These are phyloP conservation scores for Lodderomyces oxycetoniae DNA, from an alignment of 1,139 yeast genomes.

Conservation along the genomic window DNA sequence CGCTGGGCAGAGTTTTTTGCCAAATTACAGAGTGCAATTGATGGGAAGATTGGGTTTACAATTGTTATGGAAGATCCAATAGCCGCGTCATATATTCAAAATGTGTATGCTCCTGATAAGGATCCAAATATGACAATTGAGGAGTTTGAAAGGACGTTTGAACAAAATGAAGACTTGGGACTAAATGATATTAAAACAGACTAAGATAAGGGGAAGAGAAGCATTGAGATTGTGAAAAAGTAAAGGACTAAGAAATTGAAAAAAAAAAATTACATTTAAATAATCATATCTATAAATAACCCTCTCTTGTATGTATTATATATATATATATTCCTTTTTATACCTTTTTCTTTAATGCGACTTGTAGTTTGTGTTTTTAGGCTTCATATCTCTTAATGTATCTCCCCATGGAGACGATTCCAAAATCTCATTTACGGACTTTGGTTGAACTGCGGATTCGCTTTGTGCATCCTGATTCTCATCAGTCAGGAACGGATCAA, in stretches of 20 bases:
- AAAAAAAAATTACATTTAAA: background rate
- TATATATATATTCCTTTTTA: conserved; percentile 3
- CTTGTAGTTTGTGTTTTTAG: conserved; percentile 3
- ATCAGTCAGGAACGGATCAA: no score
- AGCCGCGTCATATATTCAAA: conserved; percentile 93
- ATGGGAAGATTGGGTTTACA: conserved; percentile 80
- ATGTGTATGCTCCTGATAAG: conserved; percentile 94
- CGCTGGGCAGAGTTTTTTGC: conserved; percentile 83
- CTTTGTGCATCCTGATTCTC: background rate
- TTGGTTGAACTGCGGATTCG: background rate
- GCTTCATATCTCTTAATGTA: conserved; percentile 7
- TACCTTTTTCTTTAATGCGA: conserved; percentile 1
- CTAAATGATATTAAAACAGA: conserved; percentile 68
- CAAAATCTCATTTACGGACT: conserved; percentile 8
- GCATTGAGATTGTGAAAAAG: background rate
- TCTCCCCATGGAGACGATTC: conserved; percentile 13
- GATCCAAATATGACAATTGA: conserved; percentile 94
- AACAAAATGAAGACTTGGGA: conserved; percentile 91
- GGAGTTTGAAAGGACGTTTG: conserved; percentile 81
- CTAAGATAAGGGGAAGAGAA: conserved; percentile 14
- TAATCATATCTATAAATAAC: conserved; percentile 1
- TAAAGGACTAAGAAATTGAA: no score
- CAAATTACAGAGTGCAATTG: conserved; percentile 72
- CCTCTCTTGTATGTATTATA: background rate
- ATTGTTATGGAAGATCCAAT: conserved; percentile 89